Conservation (phyloP, 2,329 filamentous ascomycete genomes). For the Botrytis tulipae region DNA sequence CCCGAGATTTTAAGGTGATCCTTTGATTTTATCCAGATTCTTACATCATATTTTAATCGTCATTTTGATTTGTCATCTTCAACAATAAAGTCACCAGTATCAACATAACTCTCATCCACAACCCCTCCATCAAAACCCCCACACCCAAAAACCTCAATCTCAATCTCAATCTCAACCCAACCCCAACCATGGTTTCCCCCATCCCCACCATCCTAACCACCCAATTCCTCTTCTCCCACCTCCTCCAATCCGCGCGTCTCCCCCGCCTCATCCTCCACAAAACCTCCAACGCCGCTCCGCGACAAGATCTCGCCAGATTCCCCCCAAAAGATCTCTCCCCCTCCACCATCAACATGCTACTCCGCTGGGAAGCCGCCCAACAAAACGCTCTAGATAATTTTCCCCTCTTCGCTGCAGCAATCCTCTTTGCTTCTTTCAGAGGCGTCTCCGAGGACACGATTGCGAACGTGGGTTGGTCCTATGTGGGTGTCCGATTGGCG, state of each 20-base stretch:
- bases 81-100: background rate
- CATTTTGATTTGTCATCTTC: background rate
- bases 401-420: conserved; percentile 41
- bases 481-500: conserved; percentile 43
- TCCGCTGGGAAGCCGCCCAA: background rate
- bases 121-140: conserved; percentile 50
- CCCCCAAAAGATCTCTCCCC: conserved; percentile 44
- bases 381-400: conserved; percentile 43
- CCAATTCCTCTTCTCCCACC: conserved; percentile 1
- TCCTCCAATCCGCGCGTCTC: conserved; percentile 23
- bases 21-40: background rate
- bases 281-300: conserved; percentile 2
- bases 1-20: background rate
- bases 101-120: background rate
- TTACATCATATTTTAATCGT: background rate
- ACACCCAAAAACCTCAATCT: conserved; percentile 52
- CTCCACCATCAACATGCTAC: conserved; percentile 39
- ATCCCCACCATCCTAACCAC: conserved; percentile 15
- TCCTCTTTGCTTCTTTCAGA: conserved; percentile 43
- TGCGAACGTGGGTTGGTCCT: conserved; percentile 43
- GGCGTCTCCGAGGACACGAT: conserved; percentile 40
- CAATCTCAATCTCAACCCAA: conserved; percentile 49
- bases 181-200: conserved; percentile 51
- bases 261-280: conserved; percentile 17
- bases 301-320: conserved; percentile 23